phyloP scores from a whole-genome alignment of 345 rosid genomes.

The Gossypium rotundifolium region DNA sequence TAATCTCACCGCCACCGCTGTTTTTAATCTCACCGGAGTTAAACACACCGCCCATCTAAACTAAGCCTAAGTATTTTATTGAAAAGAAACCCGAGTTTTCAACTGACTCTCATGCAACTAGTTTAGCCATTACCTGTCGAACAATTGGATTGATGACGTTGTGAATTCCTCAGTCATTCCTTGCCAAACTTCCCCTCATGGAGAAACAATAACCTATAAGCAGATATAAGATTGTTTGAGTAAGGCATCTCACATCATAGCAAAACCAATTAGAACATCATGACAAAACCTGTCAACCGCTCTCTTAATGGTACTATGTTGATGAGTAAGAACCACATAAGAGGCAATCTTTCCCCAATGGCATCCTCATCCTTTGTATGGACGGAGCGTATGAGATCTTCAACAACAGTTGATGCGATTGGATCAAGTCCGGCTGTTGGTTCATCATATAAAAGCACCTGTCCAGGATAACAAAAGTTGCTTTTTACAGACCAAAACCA shows the following conservation, averaged over 20 bases:
- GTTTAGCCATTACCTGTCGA: constrained; percentile 44
- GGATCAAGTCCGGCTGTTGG: constrained; percentile 98
- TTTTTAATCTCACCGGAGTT: no score
- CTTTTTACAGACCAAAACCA: neutral
- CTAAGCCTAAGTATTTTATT: neutral
- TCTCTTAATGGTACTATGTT: constrained; percentile 90
- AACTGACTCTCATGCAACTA: neutral
- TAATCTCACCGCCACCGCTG: no score
- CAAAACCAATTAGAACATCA: neutral
- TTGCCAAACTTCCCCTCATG: constrained; percentile 81
- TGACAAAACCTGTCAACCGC: constrained; percentile 80
- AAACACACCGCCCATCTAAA: no score
- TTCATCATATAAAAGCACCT: constrained; percentile 89
- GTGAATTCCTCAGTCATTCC: constrained; percentile 91
- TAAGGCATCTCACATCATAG: constrained; percentile 3
- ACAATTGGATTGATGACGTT: constrained; percentile 75
- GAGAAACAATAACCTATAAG: constrained; percentile 73
- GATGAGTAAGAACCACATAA: constrained; percentile 85
- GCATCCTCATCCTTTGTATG: constrained; percentile 57
- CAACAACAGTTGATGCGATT: constrained; percentile 91
- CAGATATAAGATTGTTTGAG: neutral
- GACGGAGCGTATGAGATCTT: constrained; percentile 90
- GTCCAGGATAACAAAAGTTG: neutral
- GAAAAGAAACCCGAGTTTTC: neutral
- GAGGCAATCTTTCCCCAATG: constrained; percentile 59